These are phyloP conservation scores for Prosopis cineraria DNA, from an alignment of 306 rosid genomes.

Conservation along the genomic window DNA sequence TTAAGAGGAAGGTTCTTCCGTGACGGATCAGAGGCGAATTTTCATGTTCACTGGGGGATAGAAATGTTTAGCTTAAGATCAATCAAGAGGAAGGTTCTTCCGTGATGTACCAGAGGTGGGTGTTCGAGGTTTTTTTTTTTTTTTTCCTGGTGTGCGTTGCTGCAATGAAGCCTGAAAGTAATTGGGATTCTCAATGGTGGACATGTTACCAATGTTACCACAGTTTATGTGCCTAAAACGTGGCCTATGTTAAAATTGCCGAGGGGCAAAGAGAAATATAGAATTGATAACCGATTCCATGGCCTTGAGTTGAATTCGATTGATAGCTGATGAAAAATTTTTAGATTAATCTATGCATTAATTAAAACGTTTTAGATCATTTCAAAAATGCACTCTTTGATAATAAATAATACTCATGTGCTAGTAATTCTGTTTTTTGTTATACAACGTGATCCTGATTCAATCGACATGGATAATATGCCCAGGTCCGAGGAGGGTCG, in stretches of 20 bases:
- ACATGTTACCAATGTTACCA: constrained; percentile 39
- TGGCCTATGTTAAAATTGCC: constrained; percentile 30
- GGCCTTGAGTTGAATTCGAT: neutral
- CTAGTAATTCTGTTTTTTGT: no score
- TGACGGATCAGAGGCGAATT: no score
- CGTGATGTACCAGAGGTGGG: neutral
- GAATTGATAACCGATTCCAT: constrained; percentile 31
- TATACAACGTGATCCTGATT: neutral
- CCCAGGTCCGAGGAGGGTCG: no score
- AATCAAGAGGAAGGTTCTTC: no score
- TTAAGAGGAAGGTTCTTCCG: no score
- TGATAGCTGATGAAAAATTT: neutral
- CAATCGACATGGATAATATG: no score
- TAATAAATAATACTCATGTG: no score
- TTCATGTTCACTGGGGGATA: neutral
- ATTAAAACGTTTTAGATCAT: no score
- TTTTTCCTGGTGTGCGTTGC: neutral
- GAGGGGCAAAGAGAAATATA: constrained; percentile 37
- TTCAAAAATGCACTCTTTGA: no score
- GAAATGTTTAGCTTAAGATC: neutral
- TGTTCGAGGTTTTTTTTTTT: neutral
- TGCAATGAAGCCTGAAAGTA: constrained; percentile 20
- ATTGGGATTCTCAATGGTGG: constrained; percentile 19
- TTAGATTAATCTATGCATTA: no score
- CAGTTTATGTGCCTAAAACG: constrained; percentile 44